These are phyloP conservation scores for Aspergillus nomiae DNA, from an alignment of 2,329 filamentous ascomycete genomes.

Conservation along the genomic window DNA sequence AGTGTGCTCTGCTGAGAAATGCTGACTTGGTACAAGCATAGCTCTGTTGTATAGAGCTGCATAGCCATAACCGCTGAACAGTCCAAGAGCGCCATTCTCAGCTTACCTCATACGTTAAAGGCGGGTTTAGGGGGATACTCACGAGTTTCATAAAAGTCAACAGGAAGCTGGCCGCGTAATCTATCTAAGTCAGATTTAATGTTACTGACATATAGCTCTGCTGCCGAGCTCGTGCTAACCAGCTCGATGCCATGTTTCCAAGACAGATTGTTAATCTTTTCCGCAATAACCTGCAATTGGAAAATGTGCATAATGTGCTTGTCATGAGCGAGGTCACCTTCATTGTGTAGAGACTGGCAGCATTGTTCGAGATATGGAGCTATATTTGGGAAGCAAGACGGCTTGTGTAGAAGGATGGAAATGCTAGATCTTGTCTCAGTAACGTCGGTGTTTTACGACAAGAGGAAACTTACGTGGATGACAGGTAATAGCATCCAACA, in stretches of 20 bases:
- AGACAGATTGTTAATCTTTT: slow-evolving; percentile 34
- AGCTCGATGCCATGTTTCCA: neutral
- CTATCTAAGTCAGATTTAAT: neutral
- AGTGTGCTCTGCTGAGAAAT: slow-evolving; percentile 22
- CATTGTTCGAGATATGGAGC: slow-evolving; percentile 39
- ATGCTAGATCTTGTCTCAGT: neutral
- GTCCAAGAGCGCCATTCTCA: slow-evolving; percentile 17
- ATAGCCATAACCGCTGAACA: slow-evolving; percentile 37
- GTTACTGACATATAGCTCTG: neutral
- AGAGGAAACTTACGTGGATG: slow-evolving; percentile 36
- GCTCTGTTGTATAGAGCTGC: slow-evolving; percentile 42
- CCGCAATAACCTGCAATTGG: slow-evolving; percentile 41
- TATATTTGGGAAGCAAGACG: slow-evolving; percentile 37
- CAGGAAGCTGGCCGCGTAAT: neutral
- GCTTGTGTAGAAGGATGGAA: slow-evolving; percentile 36
- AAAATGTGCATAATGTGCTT: slow-evolving; percentile 39
- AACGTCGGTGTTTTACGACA: neutral
- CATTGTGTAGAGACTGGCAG: slow-evolving; percentile 34
- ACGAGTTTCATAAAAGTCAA: neutral
- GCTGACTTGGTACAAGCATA: slow-evolving; percentile 43
- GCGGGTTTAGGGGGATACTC: neutral
- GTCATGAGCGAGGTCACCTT: slow-evolving; percentile 36
- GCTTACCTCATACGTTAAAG: neutral
- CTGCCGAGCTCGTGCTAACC: neutral
- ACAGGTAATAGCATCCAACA: slow-evolving; percentile 48